Conservation (phyloP, 768 basidiomycete genomes). For the Phaeolepiota aurea region DNA sequence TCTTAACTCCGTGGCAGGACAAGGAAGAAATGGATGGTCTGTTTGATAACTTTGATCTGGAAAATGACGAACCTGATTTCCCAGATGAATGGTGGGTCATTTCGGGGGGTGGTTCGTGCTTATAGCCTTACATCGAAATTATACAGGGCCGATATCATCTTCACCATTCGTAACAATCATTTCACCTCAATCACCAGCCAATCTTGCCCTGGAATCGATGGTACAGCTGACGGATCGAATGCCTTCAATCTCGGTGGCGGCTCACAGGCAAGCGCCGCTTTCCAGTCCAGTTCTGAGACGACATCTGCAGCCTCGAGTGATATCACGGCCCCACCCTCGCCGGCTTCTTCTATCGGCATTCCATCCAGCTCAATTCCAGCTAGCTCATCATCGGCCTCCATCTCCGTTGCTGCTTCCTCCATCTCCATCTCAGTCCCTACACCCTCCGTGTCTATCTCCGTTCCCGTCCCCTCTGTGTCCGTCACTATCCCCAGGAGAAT, state of each 20-base stretch:
- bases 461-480: too few species aligned
- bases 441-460: too few species aligned
- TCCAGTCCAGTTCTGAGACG: too few species aligned
- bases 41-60: conserved; percentile 8
- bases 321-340: background rate
- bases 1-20: conserved; percentile 1
- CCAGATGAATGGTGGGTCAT: conserved; percentile 2
- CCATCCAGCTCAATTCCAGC: background rate
- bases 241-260: background rate
- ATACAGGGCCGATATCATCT: conserved; percentile 5
- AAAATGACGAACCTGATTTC: conserved; percentile 5
- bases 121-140: background rate
- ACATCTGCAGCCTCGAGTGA: background rate
- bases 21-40: conserved; percentile 2
- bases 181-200: conserved; percentile 3
- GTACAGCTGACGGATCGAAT: conserved; percentile 2
- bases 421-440: background rate
- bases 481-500: too few species aligned
- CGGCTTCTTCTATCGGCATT: background rate
- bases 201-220: conserved; percentile 5
- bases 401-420: background rate
- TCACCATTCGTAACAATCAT: conserved; percentile 3
- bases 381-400: background rate
- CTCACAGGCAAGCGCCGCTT: background rate
- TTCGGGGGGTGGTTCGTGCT: background rate